These are phyloP conservation scores for Mimosa bimucronata DNA, from an alignment of 306 rosid species.

Conservation along the genomic window DNA sequence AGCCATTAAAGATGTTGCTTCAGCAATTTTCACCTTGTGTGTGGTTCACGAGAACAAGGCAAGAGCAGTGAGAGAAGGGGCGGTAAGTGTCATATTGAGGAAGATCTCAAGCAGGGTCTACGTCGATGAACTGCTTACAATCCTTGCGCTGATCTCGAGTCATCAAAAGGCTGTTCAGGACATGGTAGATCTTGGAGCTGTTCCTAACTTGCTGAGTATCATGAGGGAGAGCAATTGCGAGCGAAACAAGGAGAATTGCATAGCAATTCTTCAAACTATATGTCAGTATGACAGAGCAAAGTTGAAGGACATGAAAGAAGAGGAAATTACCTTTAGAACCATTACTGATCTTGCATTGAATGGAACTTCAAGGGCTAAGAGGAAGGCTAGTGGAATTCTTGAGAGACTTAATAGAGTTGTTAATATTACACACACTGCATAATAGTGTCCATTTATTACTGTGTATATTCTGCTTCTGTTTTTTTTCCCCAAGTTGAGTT, in stretches of 20 bases:
- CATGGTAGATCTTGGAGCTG: constrained; percentile 79
- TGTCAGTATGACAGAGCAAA: constrained; percentile 71
- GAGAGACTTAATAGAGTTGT: constrained; percentile 81
- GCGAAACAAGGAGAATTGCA: constrained; percentile 81
- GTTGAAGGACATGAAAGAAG: constrained; percentile 84
- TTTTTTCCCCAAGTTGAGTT: constrained; percentile 25
- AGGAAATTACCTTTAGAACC: constrained; percentile 65
- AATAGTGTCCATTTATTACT: constrained; percentile 27
- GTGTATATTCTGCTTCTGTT: constrained; percentile 69
- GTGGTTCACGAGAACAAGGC: constrained; percentile 79
- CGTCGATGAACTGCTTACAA: constrained; percentile 72
- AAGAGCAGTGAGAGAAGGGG: constrained; percentile 72
- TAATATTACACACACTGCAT: constrained; percentile 85
- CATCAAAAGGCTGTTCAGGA: constrained; percentile 73
- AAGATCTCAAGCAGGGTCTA: constrained; percentile 56
- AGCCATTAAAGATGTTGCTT: constrained; percentile 84
- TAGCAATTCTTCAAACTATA: constrained; percentile 71
- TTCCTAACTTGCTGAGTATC: constrained; percentile 62
- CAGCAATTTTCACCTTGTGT: constrained; percentile 81
- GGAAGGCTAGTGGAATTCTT: constrained; percentile 88
- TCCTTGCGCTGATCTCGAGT: constrained; percentile 78
- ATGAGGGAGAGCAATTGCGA: constrained; percentile 69
- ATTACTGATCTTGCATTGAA: constrained; percentile 71
- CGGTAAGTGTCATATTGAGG: constrained; percentile 60
- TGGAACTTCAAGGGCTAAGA: constrained; percentile 94